Base-by-base conservation (phyloP, 1,284 basidiomycete species). In the Pseudozyma thailandica region DNA sequence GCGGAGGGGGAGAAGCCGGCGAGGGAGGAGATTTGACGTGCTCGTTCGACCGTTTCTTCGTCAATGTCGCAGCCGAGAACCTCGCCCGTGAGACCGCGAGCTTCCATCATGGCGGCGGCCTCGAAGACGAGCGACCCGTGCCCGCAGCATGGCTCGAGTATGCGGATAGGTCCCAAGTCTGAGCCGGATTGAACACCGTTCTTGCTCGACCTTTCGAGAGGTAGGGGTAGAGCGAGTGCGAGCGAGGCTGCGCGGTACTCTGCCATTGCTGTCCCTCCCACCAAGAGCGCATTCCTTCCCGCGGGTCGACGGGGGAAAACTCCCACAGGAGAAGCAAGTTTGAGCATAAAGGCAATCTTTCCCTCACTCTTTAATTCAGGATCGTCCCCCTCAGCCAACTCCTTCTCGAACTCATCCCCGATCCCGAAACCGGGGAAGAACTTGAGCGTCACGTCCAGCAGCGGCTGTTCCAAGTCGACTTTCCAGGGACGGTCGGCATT, bases 61-160 rank as follows among this genome's bases (percentile, higher is more conserved):
- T 66, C 71, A 4, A 68, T 25, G 33, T 73, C 74, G 44, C 66
- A 68, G 16, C 64, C 72, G 4, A 61, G 31, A 13, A 74, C 56
- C 4, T 70, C 51, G 13, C 55, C 64, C 0, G 16, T 26, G 6
- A 74, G 28, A 2, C 62, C 68, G 27, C 63, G 56, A 27, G 58
- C 48, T 49, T 72, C 69, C 42, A 74, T 47, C 59, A 62, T 61
- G 20, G 59, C 57, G 12, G 66, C 72, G 2, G 61, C 68, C 27
- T 74, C 68, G n/a, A 74, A 63, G 0, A 60, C 62, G 1, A 74
- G 33, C 43, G 63, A 66, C 6, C 68, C 72, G 18, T 71, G 68
- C 0, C 72, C 72, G 46, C 68, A 71, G 59, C 72, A 74, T 7
- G 72, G 68, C 46, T 74, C 72, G 8, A 74, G 50, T 7, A 74